phyloP scores from a whole-genome alignment of 768 basidiomycete genomes.

The Suillus variegatus region DNA sequence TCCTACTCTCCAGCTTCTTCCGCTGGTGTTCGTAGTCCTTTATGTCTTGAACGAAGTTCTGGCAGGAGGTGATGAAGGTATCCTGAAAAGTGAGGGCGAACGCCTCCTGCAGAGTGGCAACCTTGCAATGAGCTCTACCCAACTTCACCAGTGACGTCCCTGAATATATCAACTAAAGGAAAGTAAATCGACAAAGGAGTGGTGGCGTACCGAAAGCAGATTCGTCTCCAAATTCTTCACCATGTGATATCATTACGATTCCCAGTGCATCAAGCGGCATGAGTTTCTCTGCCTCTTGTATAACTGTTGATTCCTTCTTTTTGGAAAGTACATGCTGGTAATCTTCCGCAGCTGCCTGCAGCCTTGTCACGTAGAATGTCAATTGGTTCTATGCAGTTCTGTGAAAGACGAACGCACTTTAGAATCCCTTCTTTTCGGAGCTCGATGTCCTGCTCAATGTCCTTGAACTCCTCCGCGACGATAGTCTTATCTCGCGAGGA shows the following conservation, averaged over 20 bases:
- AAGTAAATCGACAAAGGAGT: conserved; percentile 10
- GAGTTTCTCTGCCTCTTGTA: conserved; percentile 68
- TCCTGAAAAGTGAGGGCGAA: conserved; percentile 73
- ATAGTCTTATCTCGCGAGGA: conserved; percentile 79
- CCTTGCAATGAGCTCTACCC: conserved; percentile 83
- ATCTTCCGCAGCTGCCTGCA: conserved; percentile 68
- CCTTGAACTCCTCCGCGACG: conserved; percentile 76
- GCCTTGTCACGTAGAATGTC: conserved; percentile 39
- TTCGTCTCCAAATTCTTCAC: conserved; percentile 78
- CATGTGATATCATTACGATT: conserved; percentile 83
- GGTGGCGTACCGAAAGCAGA: conserved; percentile 62
- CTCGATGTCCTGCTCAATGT: conserved; percentile 84
- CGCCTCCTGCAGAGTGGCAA: conserved; percentile 83
- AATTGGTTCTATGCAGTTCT: neutral
- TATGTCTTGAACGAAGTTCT: conserved; percentile 68
- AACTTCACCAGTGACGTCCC: conserved; percentile 73
- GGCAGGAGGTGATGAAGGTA: conserved; percentile 68
- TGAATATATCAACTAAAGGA: conserved; percentile 24
- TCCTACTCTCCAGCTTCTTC: conserved; percentile 86
- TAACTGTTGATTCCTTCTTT: conserved; percentile 66
- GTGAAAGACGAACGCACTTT: conserved; percentile 47
- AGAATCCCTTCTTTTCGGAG: conserved; percentile 71
- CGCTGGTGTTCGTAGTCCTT: conserved; percentile 79
- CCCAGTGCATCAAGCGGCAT: conserved; percentile 79
- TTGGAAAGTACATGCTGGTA: conserved; percentile 75